These are phyloP conservation scores for Aspergillus persii DNA, from an alignment of 2,329 filamentous ascomycete species.

Conservation along the genomic window DNA sequence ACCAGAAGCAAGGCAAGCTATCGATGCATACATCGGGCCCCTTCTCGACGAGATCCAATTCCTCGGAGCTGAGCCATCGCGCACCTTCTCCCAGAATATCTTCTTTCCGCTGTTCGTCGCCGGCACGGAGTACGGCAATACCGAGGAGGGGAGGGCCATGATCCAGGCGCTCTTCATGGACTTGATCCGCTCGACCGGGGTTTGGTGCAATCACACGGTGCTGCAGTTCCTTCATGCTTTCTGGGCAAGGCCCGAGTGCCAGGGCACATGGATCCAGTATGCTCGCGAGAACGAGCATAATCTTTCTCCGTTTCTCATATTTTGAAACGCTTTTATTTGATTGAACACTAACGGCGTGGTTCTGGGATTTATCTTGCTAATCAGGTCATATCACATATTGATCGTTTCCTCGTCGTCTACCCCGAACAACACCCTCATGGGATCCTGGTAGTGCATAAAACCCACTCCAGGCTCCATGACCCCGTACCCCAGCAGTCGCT, in stretches of 20 bases:
- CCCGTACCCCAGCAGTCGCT: slow-evolving; percentile 35
- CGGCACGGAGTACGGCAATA: slow-evolving; percentile 18
- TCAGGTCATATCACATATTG: too few relatives aligned
- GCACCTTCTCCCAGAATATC: slow-evolving; percentile 22
- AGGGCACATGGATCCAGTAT: slow-evolving; percentile 13
- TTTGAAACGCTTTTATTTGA: neutral
- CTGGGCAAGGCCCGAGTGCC: slow-evolving; percentile 15
- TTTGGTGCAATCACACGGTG: slow-evolving; percentile 18
- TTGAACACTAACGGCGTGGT: neutral
- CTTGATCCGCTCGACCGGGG: slow-evolving; percentile 11
- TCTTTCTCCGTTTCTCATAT: slow-evolving; percentile 10
- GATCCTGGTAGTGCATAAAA: slow-evolving; percentile 38
- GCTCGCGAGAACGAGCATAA: slow-evolving; percentile 8
- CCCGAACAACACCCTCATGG: slow-evolving; percentile 37
- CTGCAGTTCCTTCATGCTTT: slow-evolving; percentile 19
- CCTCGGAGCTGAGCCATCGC: slow-evolving; percentile 3
- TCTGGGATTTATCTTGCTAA: neutral
- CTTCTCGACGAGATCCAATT: neutral
- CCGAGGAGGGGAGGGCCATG: neutral
- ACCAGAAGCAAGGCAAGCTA: neutral
- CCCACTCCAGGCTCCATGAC: slow-evolving; percentile 35
- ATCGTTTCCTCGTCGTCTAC: slow-evolving; percentile 22
- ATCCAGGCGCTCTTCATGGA: slow-evolving; percentile 11
- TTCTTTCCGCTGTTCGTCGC: slow-evolving; percentile 27
- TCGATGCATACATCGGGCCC: neutral